phyloP scores from a whole-genome alignment of 2,329 filamentous ascomycete genomes.

The Fusarium annulatum region DNA sequence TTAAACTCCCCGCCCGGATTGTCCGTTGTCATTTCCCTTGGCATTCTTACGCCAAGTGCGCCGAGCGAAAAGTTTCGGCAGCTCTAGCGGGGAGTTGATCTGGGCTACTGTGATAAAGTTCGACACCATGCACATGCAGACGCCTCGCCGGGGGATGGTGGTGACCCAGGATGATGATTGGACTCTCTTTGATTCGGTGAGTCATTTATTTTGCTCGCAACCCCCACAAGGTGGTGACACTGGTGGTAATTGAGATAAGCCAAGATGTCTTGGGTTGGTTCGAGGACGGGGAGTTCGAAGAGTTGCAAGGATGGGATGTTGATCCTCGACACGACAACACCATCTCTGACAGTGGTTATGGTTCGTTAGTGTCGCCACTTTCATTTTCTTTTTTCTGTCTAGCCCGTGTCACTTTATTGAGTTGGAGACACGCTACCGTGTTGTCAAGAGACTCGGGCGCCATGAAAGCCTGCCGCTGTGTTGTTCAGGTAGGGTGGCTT shows the following conservation, averaged over 20 bases:
- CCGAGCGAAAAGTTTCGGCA: slow-evolving; percentile 1
- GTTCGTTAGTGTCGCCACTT: background rate
- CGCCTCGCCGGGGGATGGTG: slow-evolving; percentile 27
- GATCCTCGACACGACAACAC: background rate
- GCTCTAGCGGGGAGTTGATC: slow-evolving; percentile 37
- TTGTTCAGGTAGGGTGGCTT: accelerated
- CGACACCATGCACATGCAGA: background rate
- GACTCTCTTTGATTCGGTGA: slow-evolving; percentile 9
- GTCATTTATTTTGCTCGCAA: slow-evolving; percentile 33
- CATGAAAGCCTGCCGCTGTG: background rate
- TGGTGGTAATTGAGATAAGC: slow-evolving; percentile 34
- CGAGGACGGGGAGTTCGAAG: background rate
- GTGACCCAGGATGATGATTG: slow-evolving; percentile 15
- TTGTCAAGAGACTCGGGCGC: background rate
- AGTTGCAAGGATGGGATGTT: background rate
- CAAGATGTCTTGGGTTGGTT: slow-evolving; percentile 19
- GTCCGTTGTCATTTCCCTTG: slow-evolving; percentile 15
- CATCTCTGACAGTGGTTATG: background rate
- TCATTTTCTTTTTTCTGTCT: too few relatives aligned
- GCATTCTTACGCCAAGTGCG: slow-evolving; percentile 1
- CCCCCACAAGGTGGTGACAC: slow-evolving; percentile 29
- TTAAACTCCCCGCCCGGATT: background rate
- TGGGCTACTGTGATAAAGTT: background rate
- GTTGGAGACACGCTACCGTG: background rate
- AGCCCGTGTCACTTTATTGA: too few relatives aligned